Conservation (phyloP, 768 basidiomycete species). For the Nidularia sp. region DNA sequence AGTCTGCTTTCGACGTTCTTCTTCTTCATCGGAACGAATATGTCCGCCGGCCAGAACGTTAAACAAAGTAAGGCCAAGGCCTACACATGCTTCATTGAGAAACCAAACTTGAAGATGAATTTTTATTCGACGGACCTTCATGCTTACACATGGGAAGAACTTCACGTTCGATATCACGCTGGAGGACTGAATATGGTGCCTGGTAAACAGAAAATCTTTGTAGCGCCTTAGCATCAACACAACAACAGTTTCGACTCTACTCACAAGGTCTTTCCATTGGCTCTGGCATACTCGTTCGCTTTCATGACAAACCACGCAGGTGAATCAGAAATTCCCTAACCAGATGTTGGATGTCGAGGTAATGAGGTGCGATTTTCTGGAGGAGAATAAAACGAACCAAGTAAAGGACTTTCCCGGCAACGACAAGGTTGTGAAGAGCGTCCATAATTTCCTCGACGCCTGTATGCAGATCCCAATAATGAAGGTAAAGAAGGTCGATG, state of each 20-base stretch:
- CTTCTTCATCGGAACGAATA: neutral
- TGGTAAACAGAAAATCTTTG: neutral
- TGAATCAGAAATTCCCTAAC: slow-evolving; percentile 5
- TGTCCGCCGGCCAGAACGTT: neutral
- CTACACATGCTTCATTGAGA: neutral
- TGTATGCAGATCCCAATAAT: slow-evolving; percentile 49
- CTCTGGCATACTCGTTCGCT: slow-evolving; percentile 9
- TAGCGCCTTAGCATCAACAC: neutral
- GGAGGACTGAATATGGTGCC: neutral
- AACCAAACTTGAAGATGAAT: neutral
- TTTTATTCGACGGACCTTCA: neutral
- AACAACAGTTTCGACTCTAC: too few relatives aligned
- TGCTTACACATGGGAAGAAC: neutral
- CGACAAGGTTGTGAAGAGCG: slow-evolving; percentile 45
- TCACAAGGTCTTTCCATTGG: too few relatives aligned
- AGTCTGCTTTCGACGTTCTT: neutral
- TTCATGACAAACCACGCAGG: slow-evolving; percentile 7
- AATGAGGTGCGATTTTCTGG: neutral
- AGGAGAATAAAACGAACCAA: slow-evolving; percentile 15
- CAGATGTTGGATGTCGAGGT: too few relatives aligned
- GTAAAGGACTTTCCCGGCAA: slow-evolving; percentile 46
- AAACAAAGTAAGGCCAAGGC: neutral
- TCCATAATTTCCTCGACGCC: slow-evolving; percentile 56
- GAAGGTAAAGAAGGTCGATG: slow-evolving; percentile 15
- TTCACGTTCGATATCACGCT: neutral